Evolutionary conservation across 2,329 filamentous ascomycete genomes (phyloP), one percentile per base, ranked within the genome.

Genomic region (Tetracladium maxilliforme): DNA sequence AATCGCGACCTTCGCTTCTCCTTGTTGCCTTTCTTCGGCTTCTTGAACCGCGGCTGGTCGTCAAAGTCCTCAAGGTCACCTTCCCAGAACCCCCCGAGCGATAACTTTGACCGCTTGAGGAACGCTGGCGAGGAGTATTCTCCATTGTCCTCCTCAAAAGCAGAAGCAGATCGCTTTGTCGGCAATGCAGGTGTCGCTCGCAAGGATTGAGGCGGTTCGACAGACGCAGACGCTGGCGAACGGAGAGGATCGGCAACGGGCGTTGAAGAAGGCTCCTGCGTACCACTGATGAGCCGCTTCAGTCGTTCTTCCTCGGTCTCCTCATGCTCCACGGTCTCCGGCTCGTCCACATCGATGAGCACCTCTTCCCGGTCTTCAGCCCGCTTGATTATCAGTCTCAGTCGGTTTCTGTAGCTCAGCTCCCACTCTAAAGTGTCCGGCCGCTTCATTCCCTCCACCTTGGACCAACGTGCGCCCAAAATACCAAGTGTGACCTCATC

Each of bases 41-140:
- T 21, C 61, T 61, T 3, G 66, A 67, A 44, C 79, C 70, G n/a
- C n/a, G n/a, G n/a, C 14, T 79, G 77, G 30, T 81, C 73, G 10
- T 43, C 45, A 25, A 87, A 75, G 4, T 72, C 65, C 38, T 84
- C 73, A 33, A 70, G 63, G 2, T 61, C 61, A 5, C 62, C 62
- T 34, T 78, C 69, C 25, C 76, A 69, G 1, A 77, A 49, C 1
- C 70, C 68, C 2, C 74, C 74, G 28, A 76, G 76, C 1, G 78
- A 84, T 4, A 77, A 54, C 28, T 77, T 62, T 10, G 69, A 64
- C 26, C 76, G 64, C 45, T 79, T 86, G 12, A 82, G 52, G 37
- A 92, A 92, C 1, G 81, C 80, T 1, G 84, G 84, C 4, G 83
- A 92, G 5, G 67, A 58, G 53, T 72, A 90, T 36, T 76, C 66